Percentiles rank a stretch among this genome's conserved stretches.
phyloP scores from a whole-genome alignment of 495 filamentous ascomycete genomes.

The Penicillium salamii region DNA sequence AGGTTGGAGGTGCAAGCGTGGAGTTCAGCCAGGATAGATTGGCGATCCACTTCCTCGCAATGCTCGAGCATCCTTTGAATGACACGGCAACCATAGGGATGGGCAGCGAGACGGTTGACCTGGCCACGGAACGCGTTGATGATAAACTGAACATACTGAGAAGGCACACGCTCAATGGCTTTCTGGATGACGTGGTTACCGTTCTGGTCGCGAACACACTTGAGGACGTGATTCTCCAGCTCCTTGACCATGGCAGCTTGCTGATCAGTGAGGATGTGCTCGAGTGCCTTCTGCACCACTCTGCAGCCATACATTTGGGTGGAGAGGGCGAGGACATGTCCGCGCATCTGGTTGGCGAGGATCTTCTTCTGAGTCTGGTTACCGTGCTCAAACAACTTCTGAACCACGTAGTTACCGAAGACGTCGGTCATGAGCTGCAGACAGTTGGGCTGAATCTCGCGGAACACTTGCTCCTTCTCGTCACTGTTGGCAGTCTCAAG shows the following conservation, averaged over 20 bases:
- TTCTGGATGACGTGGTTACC: constrained; percentile 98
- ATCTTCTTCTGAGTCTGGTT: constrained; percentile 90
- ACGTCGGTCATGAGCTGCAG: constrained; percentile 93
- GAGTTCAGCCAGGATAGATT: constrained; percentile 73
- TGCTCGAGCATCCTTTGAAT: constrained; percentile 91
- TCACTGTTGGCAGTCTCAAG: constrained; percentile 94
- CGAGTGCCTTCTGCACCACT: constrained; percentile 96
- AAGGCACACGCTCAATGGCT: constrained; percentile 81
- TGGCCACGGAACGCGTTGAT: constrained; percentile 80
- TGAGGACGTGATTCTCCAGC: constrained; percentile 72
- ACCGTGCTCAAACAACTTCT: constrained; percentile 96
- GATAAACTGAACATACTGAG: constrained; percentile 81
- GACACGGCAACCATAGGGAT: constrained; percentile 88
- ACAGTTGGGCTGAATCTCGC: constrained; percentile 77
- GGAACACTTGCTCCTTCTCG: constrained; percentile 92
- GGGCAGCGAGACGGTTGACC: constrained; percentile 72
- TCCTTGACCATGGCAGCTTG: constrained; percentile 83
- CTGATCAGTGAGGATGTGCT: constrained; percentile 87
- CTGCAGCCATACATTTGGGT: constrained; percentile 92
- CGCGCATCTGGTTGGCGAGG: constrained; percentile 81
- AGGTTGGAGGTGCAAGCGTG: constrained; percentile 67
- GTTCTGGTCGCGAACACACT: constrained; percentile 84
- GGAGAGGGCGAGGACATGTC: constrained; percentile 74
- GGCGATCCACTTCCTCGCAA: constrained; percentile 69
- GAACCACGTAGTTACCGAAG: constrained; percentile 97